Conservation (phyloP, 192 early-diverging fungal genomes). For the Podila horticola region DNA sequence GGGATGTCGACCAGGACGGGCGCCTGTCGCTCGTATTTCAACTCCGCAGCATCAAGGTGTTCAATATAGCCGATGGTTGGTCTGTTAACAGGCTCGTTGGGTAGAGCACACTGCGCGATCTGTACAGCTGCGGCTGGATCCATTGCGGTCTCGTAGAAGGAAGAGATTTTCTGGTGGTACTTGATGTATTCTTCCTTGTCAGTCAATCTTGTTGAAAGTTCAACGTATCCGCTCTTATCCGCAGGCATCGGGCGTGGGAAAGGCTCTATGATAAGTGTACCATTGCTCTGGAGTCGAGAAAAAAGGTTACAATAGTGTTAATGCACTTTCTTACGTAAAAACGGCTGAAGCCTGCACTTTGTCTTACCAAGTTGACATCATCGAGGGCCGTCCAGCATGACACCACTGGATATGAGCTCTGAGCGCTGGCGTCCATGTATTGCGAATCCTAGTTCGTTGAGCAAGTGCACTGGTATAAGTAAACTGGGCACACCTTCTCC, state of each 20-base stretch:
- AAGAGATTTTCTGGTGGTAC: slow-evolving; percentile 13
- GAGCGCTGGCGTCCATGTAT: slow-evolving; percentile 33
- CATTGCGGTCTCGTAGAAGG: background rate
- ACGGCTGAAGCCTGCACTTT: too few species aligned
- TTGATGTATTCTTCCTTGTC: slow-evolving; percentile 3
- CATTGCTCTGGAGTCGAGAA: slow-evolving; percentile 11
- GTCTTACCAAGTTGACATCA: slow-evolving; percentile 31
- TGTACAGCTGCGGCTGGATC: background rate
- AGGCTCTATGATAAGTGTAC: slow-evolving; percentile 37
- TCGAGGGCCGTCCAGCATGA: slow-evolving; percentile 47
- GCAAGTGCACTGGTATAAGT: too few species aligned
- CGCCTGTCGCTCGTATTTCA: slow-evolving; percentile 6
- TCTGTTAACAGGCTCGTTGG: background rate
- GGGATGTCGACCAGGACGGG: slow-evolving; percentile 33
- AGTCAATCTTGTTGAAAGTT: background rate
- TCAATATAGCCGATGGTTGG: background rate
- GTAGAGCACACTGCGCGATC: background rate
- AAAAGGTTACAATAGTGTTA: too few species aligned
- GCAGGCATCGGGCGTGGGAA: slow-evolving; percentile 16
- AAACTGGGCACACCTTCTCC: too few species aligned
- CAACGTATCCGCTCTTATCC: background rate
- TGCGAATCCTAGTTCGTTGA: slow-evolving; percentile 21
- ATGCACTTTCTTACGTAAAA: too few species aligned
- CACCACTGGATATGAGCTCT: slow-evolving; percentile 12
- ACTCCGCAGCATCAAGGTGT: background rate